phyloP scores from a whole-genome alignment of 148 eudicot species.

The Bassia scoparia region DNA sequence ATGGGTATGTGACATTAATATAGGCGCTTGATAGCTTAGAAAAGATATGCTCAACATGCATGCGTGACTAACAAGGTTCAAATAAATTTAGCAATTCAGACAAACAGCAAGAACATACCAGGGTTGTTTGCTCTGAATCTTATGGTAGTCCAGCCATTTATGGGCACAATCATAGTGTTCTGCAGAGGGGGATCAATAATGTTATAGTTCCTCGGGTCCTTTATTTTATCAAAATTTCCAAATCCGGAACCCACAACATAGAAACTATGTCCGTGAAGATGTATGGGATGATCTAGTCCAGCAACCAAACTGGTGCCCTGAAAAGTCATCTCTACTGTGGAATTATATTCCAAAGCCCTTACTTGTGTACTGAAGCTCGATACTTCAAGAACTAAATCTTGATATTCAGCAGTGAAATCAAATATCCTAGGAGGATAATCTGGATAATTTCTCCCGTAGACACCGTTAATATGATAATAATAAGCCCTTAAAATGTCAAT shows the following conservation, averaged over 20 bases:
- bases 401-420: constrained; percentile 31
- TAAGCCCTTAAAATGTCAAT: constrained; percentile 33
- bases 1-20: background rate
- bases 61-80: background rate
- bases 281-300: constrained; percentile 39
- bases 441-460: constrained; percentile 24
- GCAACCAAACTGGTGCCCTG: constrained; percentile 30
- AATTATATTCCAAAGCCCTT: constrained; percentile 25
- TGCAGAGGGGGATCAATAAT: constrained; percentile 33
- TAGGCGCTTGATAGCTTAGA: background rate
- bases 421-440: constrained; percentile 25
- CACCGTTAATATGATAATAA: constrained; percentile 33
- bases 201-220: constrained; percentile 26
- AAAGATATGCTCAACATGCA: background rate
- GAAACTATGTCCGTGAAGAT: constrained; percentile 36
- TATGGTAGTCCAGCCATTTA: constrained; percentile 35
- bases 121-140: constrained; percentile 39
- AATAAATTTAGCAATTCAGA: background rate
- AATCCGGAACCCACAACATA: constrained; percentile 32
- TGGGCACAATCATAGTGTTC: constrained; percentile 32
- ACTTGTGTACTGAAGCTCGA: constrained; percentile 26
- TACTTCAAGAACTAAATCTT: constrained; percentile 12
- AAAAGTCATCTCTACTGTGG: constrained; percentile 26
- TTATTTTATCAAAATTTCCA: constrained; percentile 31
- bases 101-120: constrained; percentile 17